Evolutionary conservation across 2,329 filamentous ascomycete species (phyloP).

Genomic region (Paraphaeosphaeria minitans): DNA sequence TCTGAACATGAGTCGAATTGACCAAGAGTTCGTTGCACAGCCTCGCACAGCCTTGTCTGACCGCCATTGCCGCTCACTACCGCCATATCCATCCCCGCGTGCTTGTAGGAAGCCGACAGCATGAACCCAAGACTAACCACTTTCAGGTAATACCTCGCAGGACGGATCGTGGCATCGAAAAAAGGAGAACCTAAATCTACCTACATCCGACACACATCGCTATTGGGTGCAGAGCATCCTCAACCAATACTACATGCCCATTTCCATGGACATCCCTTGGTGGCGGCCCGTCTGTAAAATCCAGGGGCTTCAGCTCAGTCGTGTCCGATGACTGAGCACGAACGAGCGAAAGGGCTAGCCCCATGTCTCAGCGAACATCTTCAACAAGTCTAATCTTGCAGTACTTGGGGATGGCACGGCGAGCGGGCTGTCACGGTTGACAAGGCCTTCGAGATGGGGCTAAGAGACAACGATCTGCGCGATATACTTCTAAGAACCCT

Average conservation of each 20-base stretch:
- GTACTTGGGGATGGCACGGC: neutral
- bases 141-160: neutral
- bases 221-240: constrained; percentile 17
- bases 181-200: neutral
- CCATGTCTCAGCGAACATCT: neutral
- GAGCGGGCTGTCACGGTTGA: neutral
- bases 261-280: neutral
- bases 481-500: neutral
- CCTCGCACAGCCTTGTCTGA: neutral
- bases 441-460: neutral
- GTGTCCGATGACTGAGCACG: neutral
- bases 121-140: neutral
- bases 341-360: neutral
- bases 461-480: neutral
- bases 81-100: neutral
- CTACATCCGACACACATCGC: constrained; percentile 17
- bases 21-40: constrained; percentile 6
- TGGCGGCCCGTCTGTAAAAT: neutral
- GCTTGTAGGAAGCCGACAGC: neutral
- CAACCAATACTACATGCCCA: constrained; percentile 6
- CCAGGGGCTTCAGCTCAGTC: neutral
- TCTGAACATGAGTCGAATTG: constrained; percentile 3
- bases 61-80: neutral
- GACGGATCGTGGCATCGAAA: neutral
- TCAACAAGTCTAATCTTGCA: neutral